Base-by-base conservation (phyloP, 2,329 filamentous ascomycete species). In the Mycosphaerella sp. region DNA sequence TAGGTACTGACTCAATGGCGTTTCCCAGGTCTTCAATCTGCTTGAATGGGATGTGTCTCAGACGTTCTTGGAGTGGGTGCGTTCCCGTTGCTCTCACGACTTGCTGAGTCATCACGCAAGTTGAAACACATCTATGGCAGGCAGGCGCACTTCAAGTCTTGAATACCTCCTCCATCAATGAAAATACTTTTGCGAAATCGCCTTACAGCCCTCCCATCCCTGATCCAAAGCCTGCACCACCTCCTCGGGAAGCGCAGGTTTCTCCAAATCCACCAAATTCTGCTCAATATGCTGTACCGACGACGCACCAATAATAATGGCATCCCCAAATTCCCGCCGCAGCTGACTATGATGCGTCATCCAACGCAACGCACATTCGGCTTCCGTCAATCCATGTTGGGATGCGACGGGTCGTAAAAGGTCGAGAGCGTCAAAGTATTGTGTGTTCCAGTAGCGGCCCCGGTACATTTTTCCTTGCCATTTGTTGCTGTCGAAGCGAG, bases 321-420 rank as follows among this genome's bases (percentile, higher is more conserved):
- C 70, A 63, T 75, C 73, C 2, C 61, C 64, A 26, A 63, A 48
- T 36, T 70, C 63, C 8, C 59, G 54, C 38, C 65, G 65, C 47
- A 75, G 48, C 45, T 62, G 42, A 8, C 68, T 73, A 55, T 79
- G 76, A 61, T 78, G 72, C 1, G 64, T 64, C 36, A 72, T 66
- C 76, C 77, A 78, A 31, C 76, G 59, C 50, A 79, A 56, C 1
- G 74, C 74, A 58, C 69, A 68, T 56, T 78, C 74, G 0, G 69
- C 67, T 53, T 73, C 64, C 0, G 72, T 74, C 32, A 79, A 31
- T 1, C 68, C 67, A 58, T 75, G 69, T 62, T 74, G 72, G 59
- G 66, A 64, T 0, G 69, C 65, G 21, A 65, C 66, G 1, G 67
- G 59, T 48, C 70, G 64, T 31, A 76, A 55, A 12, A 70, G 54